Evolutionary conservation across 2,329 filamentous ascomycete species (phyloP), one percentile per base, ranked within the genome.

Genomic region (Diaporthe destruens): DNA sequence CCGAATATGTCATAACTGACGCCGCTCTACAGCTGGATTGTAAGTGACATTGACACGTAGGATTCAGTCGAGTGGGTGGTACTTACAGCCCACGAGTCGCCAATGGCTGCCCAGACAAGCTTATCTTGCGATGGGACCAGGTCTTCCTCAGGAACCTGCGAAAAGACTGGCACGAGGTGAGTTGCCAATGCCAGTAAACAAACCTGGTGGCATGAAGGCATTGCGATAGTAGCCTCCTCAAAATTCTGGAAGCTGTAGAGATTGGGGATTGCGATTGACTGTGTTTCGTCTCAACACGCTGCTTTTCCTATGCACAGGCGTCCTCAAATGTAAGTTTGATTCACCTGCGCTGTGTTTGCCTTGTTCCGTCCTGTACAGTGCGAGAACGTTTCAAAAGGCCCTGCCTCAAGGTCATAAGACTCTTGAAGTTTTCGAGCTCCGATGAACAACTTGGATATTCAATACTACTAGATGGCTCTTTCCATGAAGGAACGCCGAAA

Each of bases 81-180:
- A 56, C 54, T 36, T 56, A 56, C 54, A 36, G 54, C 54, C 54
- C 54, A 56, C 54, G 54, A 56, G 54, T 56, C 54, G 54, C 54
- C 54, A 56, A 56, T 56, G 54, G 54, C 54, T 56, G 54, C 54
- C 54, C 54, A 56, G 54, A 56, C 54, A 56, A 56, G 54, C 54
- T 56, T 56, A 36, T 56, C 54, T 56, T 56, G 54, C 18, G 54
- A 56, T 56, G 54, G 54, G 54, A 56, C 54, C 29, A 56, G 54
- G 54, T 56, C 54, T 56, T 56, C 54, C 36, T 56, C 54, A 34
- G 54, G 54, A 36, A 56, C 54, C 54, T 56, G 54, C 54, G 54
- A 56, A 56, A 56, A n/a, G 54, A 56, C 54, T 56, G 54, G 54
- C 54, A 29, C 54, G 54, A 56, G 54, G 29, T 36, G 54, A 56